A percentile compares a stretch with the other conserved stretches of the same genome.
These are phyloP conservation scores for Stellera chamaejasme DNA, from an alignment of 345 rosid species.

Conservation along the genomic window DNA sequence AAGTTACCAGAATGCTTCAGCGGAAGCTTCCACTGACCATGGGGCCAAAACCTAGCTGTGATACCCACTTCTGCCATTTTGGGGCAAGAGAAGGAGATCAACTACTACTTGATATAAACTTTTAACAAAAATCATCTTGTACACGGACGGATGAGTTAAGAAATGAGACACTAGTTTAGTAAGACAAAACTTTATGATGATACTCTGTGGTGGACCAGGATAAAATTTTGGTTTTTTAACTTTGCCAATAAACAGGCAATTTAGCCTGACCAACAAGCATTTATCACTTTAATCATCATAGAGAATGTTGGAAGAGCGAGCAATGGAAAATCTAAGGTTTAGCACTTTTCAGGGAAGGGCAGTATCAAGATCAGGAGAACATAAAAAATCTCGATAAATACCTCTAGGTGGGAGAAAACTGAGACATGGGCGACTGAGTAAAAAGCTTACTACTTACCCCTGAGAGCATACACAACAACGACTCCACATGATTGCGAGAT, in stretches of 20 bases:
- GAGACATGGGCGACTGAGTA: conserved; percentile 3
- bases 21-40: background rate
- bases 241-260: too few species aligned
- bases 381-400: background rate
- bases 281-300: too few species aligned
- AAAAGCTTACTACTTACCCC: conserved; percentile 26
- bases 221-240: too few species aligned
- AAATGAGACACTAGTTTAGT: too few species aligned
- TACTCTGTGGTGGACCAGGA: too few species aligned
- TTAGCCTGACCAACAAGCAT: too few species aligned
- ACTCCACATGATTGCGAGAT: conserved; percentile 88
- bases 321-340: background rate
- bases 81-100: background rate
- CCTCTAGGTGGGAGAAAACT: background rate
- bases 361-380: background rate
- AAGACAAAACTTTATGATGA: too few species aligned
- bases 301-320: too few species aligned
- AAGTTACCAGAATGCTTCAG: background rate
- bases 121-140: too few species aligned
- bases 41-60: background rate
- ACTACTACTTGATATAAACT: too few species aligned
- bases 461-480: conserved; percentile 82
- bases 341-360: background rate
- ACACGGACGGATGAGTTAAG: too few species aligned
- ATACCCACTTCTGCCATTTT: background rate